Evolutionary conservation across 176 grass and related monocot species (phyloP), one percentile per base, ranked within the genome.

Genomic region (Oryza meyeriana): DNA sequence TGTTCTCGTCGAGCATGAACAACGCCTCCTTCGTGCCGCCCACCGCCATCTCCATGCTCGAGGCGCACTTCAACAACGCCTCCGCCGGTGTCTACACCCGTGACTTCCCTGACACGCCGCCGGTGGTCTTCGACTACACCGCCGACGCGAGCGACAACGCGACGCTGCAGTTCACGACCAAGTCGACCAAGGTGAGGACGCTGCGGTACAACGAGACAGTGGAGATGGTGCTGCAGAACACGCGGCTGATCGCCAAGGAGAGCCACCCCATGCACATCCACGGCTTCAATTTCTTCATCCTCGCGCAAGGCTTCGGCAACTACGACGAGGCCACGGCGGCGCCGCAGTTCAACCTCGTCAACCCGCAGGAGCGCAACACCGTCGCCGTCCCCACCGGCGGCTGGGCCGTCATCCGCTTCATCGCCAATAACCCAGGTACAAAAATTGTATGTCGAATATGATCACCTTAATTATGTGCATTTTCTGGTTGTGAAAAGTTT

Each of bases 201-300:
- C 12, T 95, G 20, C 16, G 34, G 40, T 92, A 88, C 81, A 88
- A 90, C 74, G 42, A 77, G 64, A 88, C 85, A 47, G 88, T 92
- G 85, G 79, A 95, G 90, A 85, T 90, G 66, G 93, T 95, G 85
- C 75, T 95, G 71, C 93, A 92, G 87, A 82, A 92, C 85, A 95
- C 90, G 8, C 66, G 90, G 29, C n/a, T 93, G 20, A 33, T 96
- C 13, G 72, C 83, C 13, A 75, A 48, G 62, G 93, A 95, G 77
- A 94, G 69, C 85, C 94, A 97, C 79, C 94, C 94, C 13, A 42
- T 97, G 61, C 94, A 97, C 72, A 69, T 95, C 48, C 90, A 95
- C 9, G 90, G 90, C 3, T 86, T 79, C 77, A 90, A 95, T 76
- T 95, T 95, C 79, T 92, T 80, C 47, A 74, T 95, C 18, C 27